Conservation (phyloP, 2,329 filamentous ascomycete genomes). For the Botrytis pseudocinerea region DNA sequence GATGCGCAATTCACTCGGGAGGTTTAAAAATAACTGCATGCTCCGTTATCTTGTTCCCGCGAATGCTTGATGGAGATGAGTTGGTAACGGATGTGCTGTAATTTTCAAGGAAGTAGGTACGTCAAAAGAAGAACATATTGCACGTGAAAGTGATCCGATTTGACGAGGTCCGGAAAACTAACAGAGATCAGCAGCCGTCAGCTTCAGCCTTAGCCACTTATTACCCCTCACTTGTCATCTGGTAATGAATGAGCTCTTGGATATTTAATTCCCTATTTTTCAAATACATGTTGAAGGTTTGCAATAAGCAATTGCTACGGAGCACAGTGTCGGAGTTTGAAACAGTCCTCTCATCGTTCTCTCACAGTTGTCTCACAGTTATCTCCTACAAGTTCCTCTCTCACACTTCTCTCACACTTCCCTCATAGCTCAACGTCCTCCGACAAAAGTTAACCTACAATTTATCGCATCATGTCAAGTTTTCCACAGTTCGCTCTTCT, state of each 20-base stretch:
- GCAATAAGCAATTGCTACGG: not conserved
- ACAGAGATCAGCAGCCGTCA: not conserved
- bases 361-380: too few species aligned
- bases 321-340: not conserved
- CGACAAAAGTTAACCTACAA: too few species aligned
- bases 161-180: not conserved
- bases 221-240: not conserved
- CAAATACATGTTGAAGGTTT: not conserved
- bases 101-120: not conserved
- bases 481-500: constrained; percentile 1
- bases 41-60: not conserved
- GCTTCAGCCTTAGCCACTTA: not conserved
- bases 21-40: not conserved
- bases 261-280: not conserved
- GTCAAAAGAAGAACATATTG: not conserved
- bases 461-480: not conserved
- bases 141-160: not conserved
- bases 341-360: too few species aligned
- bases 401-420: not conserved
- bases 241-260: not conserved
- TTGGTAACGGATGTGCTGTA: not conserved
- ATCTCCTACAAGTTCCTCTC: too few species aligned
- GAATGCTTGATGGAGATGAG: too few species aligned
- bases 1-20: not conserved
- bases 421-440: not conserved